A percentile compares a stretch with the other conserved stretches of the same genome.
Evolutionary conservation across 2,329 filamentous ascomycete species (phyloP).

Genomic region (Harringtonia aguacate): DNA sequence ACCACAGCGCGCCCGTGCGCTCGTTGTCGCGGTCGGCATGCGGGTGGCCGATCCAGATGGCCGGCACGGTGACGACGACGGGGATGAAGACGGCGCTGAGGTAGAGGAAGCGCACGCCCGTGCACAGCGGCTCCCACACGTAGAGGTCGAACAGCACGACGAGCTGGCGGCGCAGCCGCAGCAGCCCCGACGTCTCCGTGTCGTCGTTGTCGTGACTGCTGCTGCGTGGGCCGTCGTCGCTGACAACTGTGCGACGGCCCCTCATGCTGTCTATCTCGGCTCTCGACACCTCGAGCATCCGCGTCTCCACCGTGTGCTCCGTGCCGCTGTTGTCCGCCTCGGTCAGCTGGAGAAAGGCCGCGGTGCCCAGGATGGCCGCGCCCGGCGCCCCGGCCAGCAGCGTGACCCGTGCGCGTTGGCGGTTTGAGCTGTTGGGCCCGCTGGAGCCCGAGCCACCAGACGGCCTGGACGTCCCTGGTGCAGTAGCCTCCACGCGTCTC

Average conservation of each 20-base stretch:
- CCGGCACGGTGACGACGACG: constrained; percentile 69
- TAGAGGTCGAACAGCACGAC: constrained; percentile 60
- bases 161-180: constrained; percentile 45
- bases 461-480: too few species aligned
- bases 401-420: too few species aligned
- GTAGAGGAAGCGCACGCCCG: constrained; percentile 78
- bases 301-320: constrained; percentile 63
- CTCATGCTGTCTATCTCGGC: constrained; percentile 67
- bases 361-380: constrained; percentile 36
- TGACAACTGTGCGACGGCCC: constrained; percentile 52
- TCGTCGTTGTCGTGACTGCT: too few species aligned
- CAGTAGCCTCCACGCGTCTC: too few species aligned
- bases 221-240: constrained; percentile 45
- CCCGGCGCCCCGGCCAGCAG: constrained; percentile 26
- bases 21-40: constrained; percentile 59
- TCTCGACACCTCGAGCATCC: constrained; percentile 77
- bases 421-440: too few species aligned
- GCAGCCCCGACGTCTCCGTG: constrained; percentile 46
- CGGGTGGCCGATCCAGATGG: constrained; percentile 66
- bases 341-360: constrained; percentile 46
- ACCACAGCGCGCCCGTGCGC: constrained; percentile 77
- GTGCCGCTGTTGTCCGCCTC: constrained; percentile 39
- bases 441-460: too few species aligned
- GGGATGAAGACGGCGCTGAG: constrained; percentile 84
- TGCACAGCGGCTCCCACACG: constrained; percentile 78